Percentiles rank a stretch among this genome's conserved stretches.
Conservation (phyloP, 2,329 filamentous ascomycete genomes). For the Penicillium sclerotiorum region DNA sequence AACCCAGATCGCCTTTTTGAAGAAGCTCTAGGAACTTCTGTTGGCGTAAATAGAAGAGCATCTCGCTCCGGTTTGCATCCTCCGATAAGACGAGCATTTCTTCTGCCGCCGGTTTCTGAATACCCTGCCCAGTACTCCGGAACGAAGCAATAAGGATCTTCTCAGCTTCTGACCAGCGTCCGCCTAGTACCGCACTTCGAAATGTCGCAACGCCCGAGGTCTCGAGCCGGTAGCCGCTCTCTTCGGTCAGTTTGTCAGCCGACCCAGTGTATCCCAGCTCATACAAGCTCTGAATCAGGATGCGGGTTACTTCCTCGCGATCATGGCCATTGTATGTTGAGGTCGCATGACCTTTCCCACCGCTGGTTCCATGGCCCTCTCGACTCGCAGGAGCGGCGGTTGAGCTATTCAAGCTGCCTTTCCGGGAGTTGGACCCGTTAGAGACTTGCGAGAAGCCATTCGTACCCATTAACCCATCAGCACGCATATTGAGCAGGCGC, state of each 20-base stretch:
- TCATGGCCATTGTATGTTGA: constrained; percentile 78
- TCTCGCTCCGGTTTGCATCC: constrained; percentile 72
- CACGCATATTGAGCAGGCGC: constrained; percentile 64
- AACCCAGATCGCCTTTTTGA: constrained; percentile 71
- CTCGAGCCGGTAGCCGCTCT: constrained; percentile 88
- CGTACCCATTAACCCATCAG: constrained; percentile 58
- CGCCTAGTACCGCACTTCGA: constrained; percentile 74
- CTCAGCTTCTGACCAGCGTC: constrained; percentile 86
- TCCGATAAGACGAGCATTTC: constrained; percentile 73
- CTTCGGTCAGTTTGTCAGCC: constrained; percentile 71
- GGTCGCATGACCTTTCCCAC: constrained; percentile 33
- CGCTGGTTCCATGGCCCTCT: constrained; percentile 43
- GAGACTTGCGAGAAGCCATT: constrained; percentile 60
- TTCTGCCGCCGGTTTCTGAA: constrained; percentile 26
- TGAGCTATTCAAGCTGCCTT: constrained; percentile 59
- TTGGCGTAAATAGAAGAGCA: constrained; percentile 86
- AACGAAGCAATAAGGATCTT: constrained; percentile 66
- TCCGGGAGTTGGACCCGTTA: constrained; percentile 59
- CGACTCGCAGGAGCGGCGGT: constrained; percentile 36
- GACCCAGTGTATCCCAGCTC: constrained; percentile 85
- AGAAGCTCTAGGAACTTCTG: constrained; percentile 94
- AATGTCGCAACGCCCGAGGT: constrained; percentile 85
- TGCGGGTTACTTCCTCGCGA: constrained; percentile 87
- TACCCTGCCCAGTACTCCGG: constrained; percentile 43
- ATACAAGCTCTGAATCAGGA: constrained; percentile 85